Evolutionary conservation across 148 eudicot species (phyloP).

Genomic region (Fagopyrum tataricum): DNA sequence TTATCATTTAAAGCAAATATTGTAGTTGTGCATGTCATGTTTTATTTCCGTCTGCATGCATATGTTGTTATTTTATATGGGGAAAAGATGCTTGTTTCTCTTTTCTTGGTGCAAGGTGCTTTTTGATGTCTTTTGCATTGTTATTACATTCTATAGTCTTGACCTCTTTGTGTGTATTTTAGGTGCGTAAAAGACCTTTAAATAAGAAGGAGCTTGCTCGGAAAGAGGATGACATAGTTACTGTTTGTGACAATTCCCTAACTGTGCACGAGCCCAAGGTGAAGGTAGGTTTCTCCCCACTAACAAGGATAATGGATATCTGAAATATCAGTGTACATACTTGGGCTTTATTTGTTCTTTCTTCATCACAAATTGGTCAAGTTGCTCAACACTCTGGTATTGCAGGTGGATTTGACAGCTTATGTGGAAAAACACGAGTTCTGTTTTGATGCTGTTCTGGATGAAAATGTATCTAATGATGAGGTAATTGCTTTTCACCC

Average conservation of each 20-base stretch:
- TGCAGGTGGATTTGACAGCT: constrained; percentile 94
- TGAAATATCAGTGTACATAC: background rate
- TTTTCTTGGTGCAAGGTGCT: background rate
- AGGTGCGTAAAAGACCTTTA: constrained; percentile 97
- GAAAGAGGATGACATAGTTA: constrained; percentile 89
- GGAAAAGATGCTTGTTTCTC: background rate
- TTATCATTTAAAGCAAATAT: no score
- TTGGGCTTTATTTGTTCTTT: background rate
- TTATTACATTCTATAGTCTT: background rate
- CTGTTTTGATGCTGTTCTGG: constrained; percentile 95
- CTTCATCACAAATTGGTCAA: constrained; percentile 1
- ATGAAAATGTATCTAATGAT: constrained; percentile 79
- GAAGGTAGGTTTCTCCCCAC: constrained; percentile 46
- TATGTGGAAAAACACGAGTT: constrained; percentile 98
- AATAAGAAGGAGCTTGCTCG: constrained; percentile 91
- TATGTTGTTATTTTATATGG: background rate
- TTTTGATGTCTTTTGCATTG: background rate
- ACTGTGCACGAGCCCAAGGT: constrained; percentile 90
- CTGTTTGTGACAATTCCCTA: constrained; percentile 63
- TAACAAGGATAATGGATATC: background rate
- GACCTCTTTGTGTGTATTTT: background rate
- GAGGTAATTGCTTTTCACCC: constrained; percentile 40
- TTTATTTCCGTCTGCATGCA: background rate
- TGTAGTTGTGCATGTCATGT: background rate
- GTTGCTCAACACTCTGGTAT: constrained; percentile 19